These are phyloP conservation scores for Rhododendron ovatum DNA, from an alignment of 148 eudicot genomes.

Conservation along the genomic window DNA sequence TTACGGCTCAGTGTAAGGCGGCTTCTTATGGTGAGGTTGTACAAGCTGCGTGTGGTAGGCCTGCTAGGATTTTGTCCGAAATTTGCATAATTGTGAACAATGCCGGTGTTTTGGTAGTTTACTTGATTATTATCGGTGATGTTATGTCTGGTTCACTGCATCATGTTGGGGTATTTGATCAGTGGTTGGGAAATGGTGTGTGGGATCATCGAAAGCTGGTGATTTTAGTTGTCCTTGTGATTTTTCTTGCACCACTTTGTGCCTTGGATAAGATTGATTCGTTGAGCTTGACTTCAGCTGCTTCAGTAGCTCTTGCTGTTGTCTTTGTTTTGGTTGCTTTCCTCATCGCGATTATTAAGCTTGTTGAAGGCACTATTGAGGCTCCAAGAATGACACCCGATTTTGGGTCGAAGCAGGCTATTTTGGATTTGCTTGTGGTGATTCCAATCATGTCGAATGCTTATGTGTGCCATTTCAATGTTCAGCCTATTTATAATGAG, in stretches of 20 bases:
- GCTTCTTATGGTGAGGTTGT: slow-evolving; percentile 85
- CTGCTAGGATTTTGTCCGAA: slow-evolving; percentile 72
- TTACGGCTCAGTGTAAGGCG: slow-evolving; percentile 65
- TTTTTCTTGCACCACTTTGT: slow-evolving; percentile 83
- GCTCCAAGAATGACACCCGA: slow-evolving; percentile 81
- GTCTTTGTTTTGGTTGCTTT: slow-evolving; percentile 76
- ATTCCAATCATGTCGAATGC: slow-evolving; percentile 96
- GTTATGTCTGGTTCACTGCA: slow-evolving; percentile 84
- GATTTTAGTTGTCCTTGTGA: slow-evolving; percentile 54
- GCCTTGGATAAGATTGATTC: slow-evolving; percentile 90
- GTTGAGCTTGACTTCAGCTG: slow-evolving; percentile 85
- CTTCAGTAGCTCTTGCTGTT: slow-evolving; percentile 90
- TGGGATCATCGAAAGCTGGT: slow-evolving; percentile 90
- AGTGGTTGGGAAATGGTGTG: slow-evolving; percentile 70
- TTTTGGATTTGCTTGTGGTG: slow-evolving; percentile 89
- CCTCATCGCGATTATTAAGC: slow-evolving; percentile 56
- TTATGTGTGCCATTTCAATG: slow-evolving; percentile 90
- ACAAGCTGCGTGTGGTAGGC: slow-evolving; percentile 65
- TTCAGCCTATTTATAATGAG: slow-evolving; percentile 93
- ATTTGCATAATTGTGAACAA: slow-evolving; percentile 83
- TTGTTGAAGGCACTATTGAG: slow-evolving; percentile 69
- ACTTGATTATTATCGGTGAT: slow-evolving; percentile 93
- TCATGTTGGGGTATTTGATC: slow-evolving; percentile 84
- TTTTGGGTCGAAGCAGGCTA: slow-evolving; percentile 70
- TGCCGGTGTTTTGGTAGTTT: slow-evolving; percentile 86